Base-by-base conservation (phyloP, 441 rosid genomes). In the Viola pubescens region DNA sequence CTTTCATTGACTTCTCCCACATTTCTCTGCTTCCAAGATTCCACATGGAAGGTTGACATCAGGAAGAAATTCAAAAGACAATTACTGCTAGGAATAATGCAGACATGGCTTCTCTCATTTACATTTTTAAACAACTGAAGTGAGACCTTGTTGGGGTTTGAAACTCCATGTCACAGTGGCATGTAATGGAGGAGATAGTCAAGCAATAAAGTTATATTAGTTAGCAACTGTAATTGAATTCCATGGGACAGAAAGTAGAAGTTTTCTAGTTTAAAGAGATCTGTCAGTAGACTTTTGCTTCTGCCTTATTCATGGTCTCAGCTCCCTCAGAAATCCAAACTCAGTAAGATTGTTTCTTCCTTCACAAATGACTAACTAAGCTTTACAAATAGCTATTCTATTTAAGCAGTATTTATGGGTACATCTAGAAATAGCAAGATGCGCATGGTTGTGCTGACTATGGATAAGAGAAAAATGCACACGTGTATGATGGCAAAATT, bases 1-100 rank as follows among this genome's bases (percentile, higher is more conserved):
- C 99, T 69, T 87, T 88, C 99, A 94, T 94, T 70, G 99, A 91
- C 73, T 75, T 88, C 76, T 94, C 99, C 99, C 99, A 94, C 97
- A 91, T 90, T 48, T 85, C 90, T 75, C 97, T 94, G 83, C 62
- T 58, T 61, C 67, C 78, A 81, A 65, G 44, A 68, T 63, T 60
- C 51, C 61, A 67, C 42, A 55, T 41, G 11, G 34, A 55, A 64
- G 10, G 55, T 74, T 45, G 48, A 46, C 61, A 64, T 51, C 37
- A 70, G 34, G 49, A 58, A 59, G 48, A 61, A 48, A 52, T 38
- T 54, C 56, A 39, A 13, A 10, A 50, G 42, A 60, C 19, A 41
- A 51, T 37, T 26, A 26, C 34, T 1, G 34, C 34, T 26, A 26
- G 34, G 34, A 26, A 26, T 26, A 26, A 26, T 26, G 34, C 34